Evolutionary conservation across 257 asterid genomes (phyloP).

Genomic region (Nemophila menziesii): DNA sequence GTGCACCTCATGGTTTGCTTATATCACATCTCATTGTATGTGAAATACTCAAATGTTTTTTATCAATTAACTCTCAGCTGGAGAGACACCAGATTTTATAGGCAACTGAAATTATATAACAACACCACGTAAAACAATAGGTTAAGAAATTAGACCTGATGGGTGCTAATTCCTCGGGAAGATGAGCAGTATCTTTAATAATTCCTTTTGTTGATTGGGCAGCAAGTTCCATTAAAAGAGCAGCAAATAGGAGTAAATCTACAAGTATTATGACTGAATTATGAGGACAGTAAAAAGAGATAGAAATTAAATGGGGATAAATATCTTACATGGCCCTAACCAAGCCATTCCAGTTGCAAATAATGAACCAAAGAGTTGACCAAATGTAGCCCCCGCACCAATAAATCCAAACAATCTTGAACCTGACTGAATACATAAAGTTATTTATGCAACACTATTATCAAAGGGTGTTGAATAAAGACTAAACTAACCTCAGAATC

Average conservation of each 20-base stretch:
- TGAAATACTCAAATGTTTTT: neutral
- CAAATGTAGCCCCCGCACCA: slow-evolving; percentile 99
- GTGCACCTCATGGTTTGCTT: too few species aligned
- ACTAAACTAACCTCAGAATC: slow-evolving; percentile 71
- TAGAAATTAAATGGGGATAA: neutral
- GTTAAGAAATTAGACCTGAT: slow-evolving; percentile 40
- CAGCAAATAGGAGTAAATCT: slow-evolving; percentile 94
- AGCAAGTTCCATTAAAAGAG: slow-evolving; percentile 89
- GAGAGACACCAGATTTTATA: too few species aligned
- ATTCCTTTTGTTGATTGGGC: slow-evolving; percentile 79
- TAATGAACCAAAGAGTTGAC: slow-evolving; percentile 93
- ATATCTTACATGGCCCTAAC: slow-evolving; percentile 82
- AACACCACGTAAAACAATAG: slow-evolving; percentile 9
- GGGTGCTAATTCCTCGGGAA: slow-evolving; percentile 56
- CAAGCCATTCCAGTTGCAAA: slow-evolving; percentile 95
- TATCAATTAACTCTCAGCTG: neutral
- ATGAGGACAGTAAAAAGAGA: neutral
- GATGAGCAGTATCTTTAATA: slow-evolving; percentile 37
- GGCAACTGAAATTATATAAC: neutral
- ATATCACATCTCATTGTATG: too few species aligned
- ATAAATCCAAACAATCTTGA: slow-evolving; percentile 97
- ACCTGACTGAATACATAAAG: slow-evolving; percentile 86
- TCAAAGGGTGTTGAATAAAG: neutral
- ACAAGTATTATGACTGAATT: slow-evolving; percentile 18
- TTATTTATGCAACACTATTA: slow-evolving; percentile 7